phyloP scores from a whole-genome alignment of 306 rosid genomes.

The Nissolia schottii region DNA sequence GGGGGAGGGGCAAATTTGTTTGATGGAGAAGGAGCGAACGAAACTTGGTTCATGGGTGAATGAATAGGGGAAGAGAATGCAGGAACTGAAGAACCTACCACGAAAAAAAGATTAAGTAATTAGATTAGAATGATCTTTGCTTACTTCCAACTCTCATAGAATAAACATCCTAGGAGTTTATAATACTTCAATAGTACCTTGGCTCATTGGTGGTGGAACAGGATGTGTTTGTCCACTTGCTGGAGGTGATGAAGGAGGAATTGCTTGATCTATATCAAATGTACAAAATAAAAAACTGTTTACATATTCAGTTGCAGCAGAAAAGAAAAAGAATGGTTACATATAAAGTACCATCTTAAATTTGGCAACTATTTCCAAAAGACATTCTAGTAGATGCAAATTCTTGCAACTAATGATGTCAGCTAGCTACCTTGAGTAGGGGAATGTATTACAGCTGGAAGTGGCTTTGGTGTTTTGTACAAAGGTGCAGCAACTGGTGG shows the following conservation, averaged over 20 bases:
- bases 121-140: not conserved
- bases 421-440: conserved; percentile 47
- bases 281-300: not conserved
- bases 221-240: conserved; percentile 21
- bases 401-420: not conserved
- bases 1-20: conserved; percentile 22
- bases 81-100: conserved; percentile 32
- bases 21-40: conserved; percentile 49
- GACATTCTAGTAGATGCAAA: conserved; percentile 2
- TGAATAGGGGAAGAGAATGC: conserved; percentile 31
- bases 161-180: not conserved
- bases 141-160: not conserved
- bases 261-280: conserved; percentile 38
- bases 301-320: not conserved
- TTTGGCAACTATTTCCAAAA: not conserved
- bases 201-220: conserved; percentile 42
- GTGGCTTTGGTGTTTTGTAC: conserved; percentile 30
- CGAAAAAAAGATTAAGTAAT: not conserved
- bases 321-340: conserved; percentile 3
- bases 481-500: conserved; percentile 46
- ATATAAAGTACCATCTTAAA: not conserved
- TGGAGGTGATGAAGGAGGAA: conserved; percentile 41
- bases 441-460: conserved; percentile 32
- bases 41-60: conserved; percentile 32
- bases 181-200: conserved; percentile 31